Evolutionary conservation across 2,329 filamentous ascomycete genomes (phyloP), one percentile per base, ranked within the genome.

Genomic region (Neonectria hederae): DNA sequence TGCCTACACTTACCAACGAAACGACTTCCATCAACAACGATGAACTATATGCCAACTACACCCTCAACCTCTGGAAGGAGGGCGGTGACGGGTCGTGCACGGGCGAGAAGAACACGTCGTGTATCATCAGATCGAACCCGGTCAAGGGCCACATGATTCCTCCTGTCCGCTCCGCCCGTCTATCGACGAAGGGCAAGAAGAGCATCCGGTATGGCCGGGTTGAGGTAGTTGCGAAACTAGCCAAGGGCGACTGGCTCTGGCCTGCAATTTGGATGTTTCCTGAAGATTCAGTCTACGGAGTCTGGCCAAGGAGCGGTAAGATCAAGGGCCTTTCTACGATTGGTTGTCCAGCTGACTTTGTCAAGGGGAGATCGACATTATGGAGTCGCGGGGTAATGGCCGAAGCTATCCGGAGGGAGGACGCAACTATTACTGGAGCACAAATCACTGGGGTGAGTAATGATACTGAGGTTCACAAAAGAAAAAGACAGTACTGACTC

Each of bases 211-310:
- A 92, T 75, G 92, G 92, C 54, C 90, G 91, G 45, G 86, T 96
- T 61, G 91, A 95, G 76, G 92, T 96, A 3, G 88, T 85, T 1
- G 92, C 92, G 30, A 90, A 90, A 78, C 80, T 95, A 24, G 92
- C 92, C 8, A 77, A 82, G 49, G 92, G 92, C 59, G 92, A 95
- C 80, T 95, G 92, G 92, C 84, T 96, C 11, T 95, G 92, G 92
- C 92, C 92, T 3, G 92, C 92, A 10, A 94, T 96, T 74, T 94
- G 92, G 91, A 92, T 96, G 91, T 83, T 96, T 83, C 92, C 92
- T 1, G 87, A 88, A 52, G 83, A 90, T 46, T 83, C 89, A 53
- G 89, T 82, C 0, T 96, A 95, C 75, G 92, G 92, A 1, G 74
- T 83, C 1, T 96, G 92, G 92, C 92, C 92, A 1, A 79, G 82